Percentiles rank a stretch among this genome's conserved stretches.
Evolutionary conservation across 192 early-diverging fungal genomes (phyloP).

Genomic region (Entomortierella parvispora): DNA sequence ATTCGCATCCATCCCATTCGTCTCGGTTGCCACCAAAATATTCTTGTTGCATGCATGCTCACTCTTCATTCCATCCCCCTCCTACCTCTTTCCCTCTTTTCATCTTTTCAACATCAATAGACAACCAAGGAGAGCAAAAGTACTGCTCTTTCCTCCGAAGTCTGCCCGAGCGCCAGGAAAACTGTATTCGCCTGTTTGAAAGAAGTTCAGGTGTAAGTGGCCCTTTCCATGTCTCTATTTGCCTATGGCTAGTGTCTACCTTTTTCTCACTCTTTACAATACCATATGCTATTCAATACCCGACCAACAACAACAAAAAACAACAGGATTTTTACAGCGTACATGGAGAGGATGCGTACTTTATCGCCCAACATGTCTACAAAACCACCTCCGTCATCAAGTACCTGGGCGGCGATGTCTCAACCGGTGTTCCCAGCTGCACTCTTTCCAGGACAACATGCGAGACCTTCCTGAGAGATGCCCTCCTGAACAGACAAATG

Average conservation of each 20-base stretch:
- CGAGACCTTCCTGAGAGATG: constrained; percentile 82
- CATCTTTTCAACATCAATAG: constrained; percentile 10
- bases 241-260: neutral
- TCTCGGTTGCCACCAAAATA: neutral
- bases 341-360: constrained; percentile 90
- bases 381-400: constrained; percentile 94
- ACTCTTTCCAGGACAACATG: constrained; percentile 82
- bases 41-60: neutral
- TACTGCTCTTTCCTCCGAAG: constrained; percentile 65
- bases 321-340: constrained; percentile 84
- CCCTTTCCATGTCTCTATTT: neutral
- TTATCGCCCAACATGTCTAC: constrained; percentile 86
- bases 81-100: neutral
- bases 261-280: neutral
- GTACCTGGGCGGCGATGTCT: constrained; percentile 74
- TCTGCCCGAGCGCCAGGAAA: constrained; percentile 62
- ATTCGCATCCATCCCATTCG: neutral
- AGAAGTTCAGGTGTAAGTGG: constrained; percentile 65
- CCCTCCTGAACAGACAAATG: constrained; percentile 77
- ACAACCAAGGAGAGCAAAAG: constrained; percentile 54
- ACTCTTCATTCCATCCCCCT: neutral
- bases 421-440: constrained; percentile 76
- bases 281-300: too few species aligned
- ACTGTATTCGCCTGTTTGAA: constrained; percentile 78
- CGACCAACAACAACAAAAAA: too few species aligned